Evolutionary conservation across 148 eudicot genomes (phyloP).

Genomic region (Chenopodium berlandieri): DNA sequence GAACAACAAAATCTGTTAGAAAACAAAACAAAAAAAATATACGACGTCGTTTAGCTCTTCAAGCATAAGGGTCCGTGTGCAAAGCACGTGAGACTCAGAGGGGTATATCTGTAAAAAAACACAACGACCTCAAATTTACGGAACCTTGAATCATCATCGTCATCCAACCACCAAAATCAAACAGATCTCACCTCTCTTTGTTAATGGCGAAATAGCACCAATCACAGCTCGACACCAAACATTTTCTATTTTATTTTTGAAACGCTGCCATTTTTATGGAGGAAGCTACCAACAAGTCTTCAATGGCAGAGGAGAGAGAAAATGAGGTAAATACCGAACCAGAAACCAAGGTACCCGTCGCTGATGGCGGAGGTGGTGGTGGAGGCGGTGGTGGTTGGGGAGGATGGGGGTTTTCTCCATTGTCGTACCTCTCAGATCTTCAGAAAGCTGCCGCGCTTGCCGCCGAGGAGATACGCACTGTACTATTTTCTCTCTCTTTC

Average conservation of each 20-base stretch:
- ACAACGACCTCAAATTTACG: neutral
- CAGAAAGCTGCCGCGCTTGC: conserved; percentile 80
- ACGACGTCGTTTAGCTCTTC: neutral
- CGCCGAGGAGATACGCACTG: conserved; percentile 98
- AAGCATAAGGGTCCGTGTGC: neutral
- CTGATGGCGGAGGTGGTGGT: conserved; percentile 5
- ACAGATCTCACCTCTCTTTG: conserved; percentile 1
- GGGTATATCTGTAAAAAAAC: neutral
- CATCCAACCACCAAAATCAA: neutral
- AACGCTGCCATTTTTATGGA: conserved; percentile 19
- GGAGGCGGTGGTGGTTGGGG: conserved; percentile 84
- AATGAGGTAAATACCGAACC: conserved; percentile 12
- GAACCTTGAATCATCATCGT: too few species aligned
- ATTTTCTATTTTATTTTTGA: neutral
- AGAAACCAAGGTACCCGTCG: conserved; percentile 8
- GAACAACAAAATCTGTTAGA: too few species aligned
- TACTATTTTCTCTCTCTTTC: conserved; percentile 25
- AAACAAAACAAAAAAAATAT: neutral
- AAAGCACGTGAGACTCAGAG: neutral
- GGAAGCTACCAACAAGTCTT: conserved; percentile 18
- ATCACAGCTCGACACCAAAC: neutral
- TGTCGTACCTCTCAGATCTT: conserved; percentile 82
- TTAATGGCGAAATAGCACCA: conserved; percentile 1
- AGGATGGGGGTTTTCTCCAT: conserved; percentile 84
- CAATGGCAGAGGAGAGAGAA: conserved; percentile 28